Evolutionary conservation across 2,329 filamentous ascomycete species (phyloP), one percentile per base, ranked within the genome.

Genomic region (Lanzia echinophila): DNA sequence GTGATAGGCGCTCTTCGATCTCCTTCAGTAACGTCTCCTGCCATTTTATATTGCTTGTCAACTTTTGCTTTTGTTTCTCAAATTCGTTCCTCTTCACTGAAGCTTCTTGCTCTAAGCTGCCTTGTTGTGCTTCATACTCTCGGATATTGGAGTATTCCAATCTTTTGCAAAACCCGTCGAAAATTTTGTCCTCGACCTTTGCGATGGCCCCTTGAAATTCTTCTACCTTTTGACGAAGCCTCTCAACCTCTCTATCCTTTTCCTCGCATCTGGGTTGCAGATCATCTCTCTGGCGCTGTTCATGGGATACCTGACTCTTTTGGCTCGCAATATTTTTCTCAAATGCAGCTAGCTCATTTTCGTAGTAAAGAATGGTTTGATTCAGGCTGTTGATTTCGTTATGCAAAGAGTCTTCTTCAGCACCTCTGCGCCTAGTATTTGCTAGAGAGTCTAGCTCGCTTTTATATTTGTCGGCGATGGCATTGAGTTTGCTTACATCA

Each of bases 121-220:
- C 92, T 71, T 97, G 94, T 62, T 95, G 91, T 24, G 87, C 87
- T 68, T 97, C 90, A 65, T 97, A 99, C 55, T 90, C 88, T 55
- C 92, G 88, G 60, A 99, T 95, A 64, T 95, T 86, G 55, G 82
- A 78, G 68, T 96, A 97, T 0, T 91, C 90, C 19, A 96, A 82
- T 53, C 88, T 83, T 63, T 83, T 81, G 73, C 94, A 99, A 73
- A 99, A 99, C 39, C 78, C 77, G 20, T 78, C 78, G 69, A 96
- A 99, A 31, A 99, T 79, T 62, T 90, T 81, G 67, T 99, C 94
- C 67, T 96, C 90, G 17, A 96, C 88, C 52, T 82, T 79, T 42
- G 86, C 81, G 57, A 97, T 88, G 1, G 87, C 82, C 24, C 77
- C 73, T 62, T 81, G 75, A 47, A 79, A 77, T 47, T 75, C 72